Conservation (phyloP, 805 yeast genomes). For the Ogataea minuta region DNA sequence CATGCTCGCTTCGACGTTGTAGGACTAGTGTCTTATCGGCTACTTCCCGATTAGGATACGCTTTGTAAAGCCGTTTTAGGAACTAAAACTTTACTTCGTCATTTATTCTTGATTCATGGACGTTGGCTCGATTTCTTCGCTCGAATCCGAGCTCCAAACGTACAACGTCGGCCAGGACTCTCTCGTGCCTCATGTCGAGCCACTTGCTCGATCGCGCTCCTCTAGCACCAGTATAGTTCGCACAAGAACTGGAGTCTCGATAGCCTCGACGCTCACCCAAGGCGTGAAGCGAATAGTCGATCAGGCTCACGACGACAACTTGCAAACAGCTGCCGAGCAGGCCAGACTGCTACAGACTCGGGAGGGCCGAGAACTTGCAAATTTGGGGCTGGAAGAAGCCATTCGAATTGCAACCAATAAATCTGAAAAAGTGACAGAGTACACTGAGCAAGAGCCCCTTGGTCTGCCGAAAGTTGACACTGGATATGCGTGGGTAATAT, state of each 20-base stretch:
- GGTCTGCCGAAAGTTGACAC: slow-evolving; percentile 41
- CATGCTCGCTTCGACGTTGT: too few relatives aligned
- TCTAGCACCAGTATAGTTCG: neutral
- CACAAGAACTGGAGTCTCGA: slow-evolving; percentile 4
- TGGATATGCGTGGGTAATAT: slow-evolving; percentile 61
- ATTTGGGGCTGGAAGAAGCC: slow-evolving; percentile 27
- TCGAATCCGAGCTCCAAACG: slow-evolving; percentile 3
- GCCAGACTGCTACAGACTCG: slow-evolving; percentile 11
- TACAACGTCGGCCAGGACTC: neutral
- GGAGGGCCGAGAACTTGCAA: slow-evolving; percentile 21
- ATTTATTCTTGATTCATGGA: too few relatives aligned
- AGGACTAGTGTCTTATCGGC: slow-evolving; percentile 3
- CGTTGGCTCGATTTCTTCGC: slow-evolving; percentile 1
- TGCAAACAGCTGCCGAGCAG: slow-evolving; percentile 16
- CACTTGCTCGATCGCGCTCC: neutral
- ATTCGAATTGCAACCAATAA: slow-evolving; percentile 23
- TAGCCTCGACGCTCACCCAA: slow-evolving; percentile 1
- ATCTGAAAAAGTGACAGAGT: slow-evolving; percentile 7
- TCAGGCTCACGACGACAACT: slow-evolving; percentile 21
- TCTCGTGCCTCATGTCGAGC: neutral
- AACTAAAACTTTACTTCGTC: too few relatives aligned
- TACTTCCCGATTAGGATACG: neutral
- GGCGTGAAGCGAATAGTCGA: slow-evolving; percentile 6
- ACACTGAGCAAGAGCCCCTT: neutral
- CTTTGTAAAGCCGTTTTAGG: too few relatives aligned